Conservation (phyloP, 2,329 filamentous ascomycete genomes). For the Diaporthe batatas region DNA sequence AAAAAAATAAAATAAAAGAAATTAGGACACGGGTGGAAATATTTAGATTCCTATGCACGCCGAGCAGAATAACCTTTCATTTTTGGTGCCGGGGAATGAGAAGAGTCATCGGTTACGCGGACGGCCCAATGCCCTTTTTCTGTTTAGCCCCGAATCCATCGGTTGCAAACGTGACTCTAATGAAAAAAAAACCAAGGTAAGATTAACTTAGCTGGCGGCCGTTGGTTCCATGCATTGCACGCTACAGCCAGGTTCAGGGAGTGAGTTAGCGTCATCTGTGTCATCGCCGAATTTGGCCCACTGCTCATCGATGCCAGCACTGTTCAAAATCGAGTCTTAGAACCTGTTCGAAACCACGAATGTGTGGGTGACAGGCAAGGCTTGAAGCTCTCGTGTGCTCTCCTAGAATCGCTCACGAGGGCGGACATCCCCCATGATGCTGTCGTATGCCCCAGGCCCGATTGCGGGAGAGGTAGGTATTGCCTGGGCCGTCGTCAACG, state of each 20-base stretch:
- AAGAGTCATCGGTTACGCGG: neutral
- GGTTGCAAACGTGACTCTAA: neutral
- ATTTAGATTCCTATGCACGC: neutral
- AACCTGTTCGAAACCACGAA: no score
- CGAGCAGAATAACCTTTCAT: neutral
- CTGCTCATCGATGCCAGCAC: no score
- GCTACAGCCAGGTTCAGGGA: neutral
- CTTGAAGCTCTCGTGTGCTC: no score
- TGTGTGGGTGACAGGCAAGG: no score
- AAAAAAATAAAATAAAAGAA: no score
- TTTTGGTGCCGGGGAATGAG: neutral
- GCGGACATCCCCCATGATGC: no score
- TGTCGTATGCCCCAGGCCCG: no score
- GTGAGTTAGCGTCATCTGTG: neutral
- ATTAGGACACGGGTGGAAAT: neutral
- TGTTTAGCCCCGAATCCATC: neutral
- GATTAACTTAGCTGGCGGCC: neutral
- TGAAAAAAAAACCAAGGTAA: neutral
- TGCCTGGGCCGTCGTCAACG: no score
- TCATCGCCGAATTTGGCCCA: no score
- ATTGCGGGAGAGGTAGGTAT: no score
- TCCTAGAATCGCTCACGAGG: no score
- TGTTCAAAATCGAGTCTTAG: no score
- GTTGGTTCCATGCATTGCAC: neutral
- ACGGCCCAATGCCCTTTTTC: neutral